Evolutionary conservation across 768 basidiomycete genomes (phyloP).

Genomic region (Tulasnella sp.): DNA sequence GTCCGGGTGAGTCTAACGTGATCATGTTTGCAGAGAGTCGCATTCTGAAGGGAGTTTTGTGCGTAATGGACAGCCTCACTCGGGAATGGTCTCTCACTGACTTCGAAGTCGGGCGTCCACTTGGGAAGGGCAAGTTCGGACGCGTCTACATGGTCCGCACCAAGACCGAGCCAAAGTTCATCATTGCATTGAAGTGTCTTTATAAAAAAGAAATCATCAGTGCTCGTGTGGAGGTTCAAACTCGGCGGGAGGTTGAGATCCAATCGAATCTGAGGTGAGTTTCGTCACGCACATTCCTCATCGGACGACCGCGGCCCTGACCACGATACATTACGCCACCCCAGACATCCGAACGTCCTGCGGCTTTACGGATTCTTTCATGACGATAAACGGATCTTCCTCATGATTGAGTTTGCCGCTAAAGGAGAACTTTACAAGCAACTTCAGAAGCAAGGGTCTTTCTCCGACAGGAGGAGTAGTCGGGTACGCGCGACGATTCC

Average conservation of each 20-base stretch:
- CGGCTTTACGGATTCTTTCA: constrained; percentile 38
- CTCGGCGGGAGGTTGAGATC: constrained; percentile 44
- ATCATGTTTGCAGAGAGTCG: constrained; percentile 30
- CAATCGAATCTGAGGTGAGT: constrained; percentile 37
- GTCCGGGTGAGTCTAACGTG: constrained; percentile 43
- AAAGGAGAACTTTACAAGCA: constrained; percentile 39
- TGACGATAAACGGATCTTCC: constrained; percentile 36
- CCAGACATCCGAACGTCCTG: constrained; percentile 36
- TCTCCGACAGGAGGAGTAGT: constrained; percentile 33
- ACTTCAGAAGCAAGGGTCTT: constrained; percentile 32
- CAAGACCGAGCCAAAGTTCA: constrained; percentile 80
- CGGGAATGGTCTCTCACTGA: constrained; percentile 76
- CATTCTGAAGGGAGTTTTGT: constrained; percentile 27
- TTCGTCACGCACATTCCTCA: background rate
- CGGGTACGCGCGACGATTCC: constrained; percentile 27
- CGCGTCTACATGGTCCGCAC: constrained; percentile 98
- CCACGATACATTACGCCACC: background rate
- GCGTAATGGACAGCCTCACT: constrained; percentile 52
- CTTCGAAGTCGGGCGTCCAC: constrained; percentile 90
- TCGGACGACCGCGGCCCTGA: background rate
- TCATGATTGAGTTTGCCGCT: constrained; percentile 36
- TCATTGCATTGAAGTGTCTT: constrained; percentile 60
- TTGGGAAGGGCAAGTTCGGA: constrained; percentile 98
- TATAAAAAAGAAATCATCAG: constrained; percentile 40
- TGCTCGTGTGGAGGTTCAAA: constrained; percentile 40